These are phyloP conservation scores for Rusavskia elegans DNA, from an alignment of 495 filamentous ascomycete species.

Conservation along the genomic window DNA sequence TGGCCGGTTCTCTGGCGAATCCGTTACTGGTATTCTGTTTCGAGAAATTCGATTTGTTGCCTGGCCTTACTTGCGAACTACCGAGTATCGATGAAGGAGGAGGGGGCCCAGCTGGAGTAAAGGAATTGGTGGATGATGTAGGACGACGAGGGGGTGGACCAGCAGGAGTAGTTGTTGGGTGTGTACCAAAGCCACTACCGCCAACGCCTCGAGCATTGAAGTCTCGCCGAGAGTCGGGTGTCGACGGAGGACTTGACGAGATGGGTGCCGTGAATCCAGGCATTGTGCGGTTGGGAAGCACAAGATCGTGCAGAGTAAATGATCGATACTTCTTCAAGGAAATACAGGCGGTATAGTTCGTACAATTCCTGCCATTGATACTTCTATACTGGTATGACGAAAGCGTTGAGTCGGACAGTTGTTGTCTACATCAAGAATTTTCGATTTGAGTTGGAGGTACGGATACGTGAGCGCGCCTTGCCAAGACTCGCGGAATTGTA, in stretches of 20 bases:
- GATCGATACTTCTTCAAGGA: too few relatives aligned
- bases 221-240: slow-evolving; percentile 5
- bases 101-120: slow-evolving; percentile 52
- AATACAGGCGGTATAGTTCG: too few relatives aligned
- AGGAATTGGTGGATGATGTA: slow-evolving; percentile 42
- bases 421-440: too few relatives aligned
- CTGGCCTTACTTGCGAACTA: slow-evolving; percentile 29
- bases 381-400: too few relatives aligned
- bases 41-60: neutral
- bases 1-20: too few relatives aligned
- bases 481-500: too few relatives aligned
- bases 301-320: neutral
- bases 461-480: too few relatives aligned
- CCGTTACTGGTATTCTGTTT: neutral
- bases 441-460: too few relatives aligned
- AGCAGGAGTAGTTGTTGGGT: slow-evolving; percentile 64
- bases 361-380: too few relatives aligned
- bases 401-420: too few relatives aligned
- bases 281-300: slow-evolving; percentile 1
- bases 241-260: slow-evolving; percentile 15
- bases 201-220: neutral
- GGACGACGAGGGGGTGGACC: slow-evolving; percentile 42
- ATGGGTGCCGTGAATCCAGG: slow-evolving; percentile 7
- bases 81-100: slow-evolving; percentile 49
- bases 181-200: slow-evolving; percentile 19